Evolutionary conservation across 768 basidiomycete genomes (phyloP).

Genomic region (Megacollybia marginata): DNA sequence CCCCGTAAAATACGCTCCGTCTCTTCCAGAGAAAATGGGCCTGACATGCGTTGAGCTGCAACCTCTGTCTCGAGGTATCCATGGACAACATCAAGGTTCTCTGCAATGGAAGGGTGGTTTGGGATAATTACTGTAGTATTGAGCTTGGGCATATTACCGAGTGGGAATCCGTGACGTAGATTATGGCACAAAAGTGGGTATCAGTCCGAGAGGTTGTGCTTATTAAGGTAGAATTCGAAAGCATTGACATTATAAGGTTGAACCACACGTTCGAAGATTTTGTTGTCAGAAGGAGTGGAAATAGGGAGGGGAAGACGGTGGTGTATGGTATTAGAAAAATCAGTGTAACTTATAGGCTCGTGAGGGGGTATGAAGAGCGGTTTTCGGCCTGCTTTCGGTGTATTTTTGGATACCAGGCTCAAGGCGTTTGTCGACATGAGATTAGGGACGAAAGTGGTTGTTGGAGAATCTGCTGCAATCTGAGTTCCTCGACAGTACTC

Average conservation of each 20-base stretch:
- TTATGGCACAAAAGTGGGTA: conserved; percentile 24
- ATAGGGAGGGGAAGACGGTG: conserved; percentile 4
- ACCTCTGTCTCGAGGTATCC: too few relatives aligned
- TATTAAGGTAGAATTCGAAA: conserved; percentile 16
- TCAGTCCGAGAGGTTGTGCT: conserved; percentile 10
- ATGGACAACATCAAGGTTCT: conserved; percentile 1
- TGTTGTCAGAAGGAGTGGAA: conserved; percentile 2
- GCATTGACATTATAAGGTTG: conserved; percentile 24
- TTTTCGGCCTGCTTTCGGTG: not conserved
- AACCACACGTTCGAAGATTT: conserved; percentile 16
- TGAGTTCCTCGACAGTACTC: not conserved
- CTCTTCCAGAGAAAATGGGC: too few relatives aligned
- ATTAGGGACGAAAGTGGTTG: not conserved
- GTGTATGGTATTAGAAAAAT: conserved; percentile 12
- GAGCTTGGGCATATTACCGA: conserved; percentile 21
- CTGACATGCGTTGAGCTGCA: too few relatives aligned
- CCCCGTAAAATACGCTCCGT: too few relatives aligned
- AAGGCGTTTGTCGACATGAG: not conserved
- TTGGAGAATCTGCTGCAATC: not conserved
- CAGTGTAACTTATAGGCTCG: not conserved
- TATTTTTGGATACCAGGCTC: not conserved
- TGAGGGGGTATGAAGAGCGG: not conserved
- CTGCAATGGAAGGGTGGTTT: conserved; percentile 7
- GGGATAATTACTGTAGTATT: conserved; percentile 4
- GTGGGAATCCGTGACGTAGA: conserved; percentile 23